Evolutionary conservation across 192 early-diverging fungal species (phyloP), one percentile per base, ranked within the genome.

Genomic region (Coemansia erecta): DNA sequence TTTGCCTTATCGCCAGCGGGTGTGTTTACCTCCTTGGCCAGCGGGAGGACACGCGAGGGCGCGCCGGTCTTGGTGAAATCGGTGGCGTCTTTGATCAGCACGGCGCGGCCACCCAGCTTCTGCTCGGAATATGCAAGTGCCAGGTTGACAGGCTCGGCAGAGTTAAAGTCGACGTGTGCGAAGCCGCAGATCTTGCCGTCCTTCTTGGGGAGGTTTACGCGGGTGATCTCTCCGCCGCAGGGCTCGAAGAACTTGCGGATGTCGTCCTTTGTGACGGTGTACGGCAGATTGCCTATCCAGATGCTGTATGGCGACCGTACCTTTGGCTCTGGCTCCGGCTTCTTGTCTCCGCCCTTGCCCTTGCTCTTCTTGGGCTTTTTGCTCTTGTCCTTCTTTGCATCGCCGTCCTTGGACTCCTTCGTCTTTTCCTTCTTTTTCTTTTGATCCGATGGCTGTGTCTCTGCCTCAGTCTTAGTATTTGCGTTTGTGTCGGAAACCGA

Each of bases 271-370:
- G 83, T 80, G 14, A 83, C 83, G 8, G 83, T 56, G 62, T 82
- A 90, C 2, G 85, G 75, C 21, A 90, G 70, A 63, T 90, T 90
- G 2, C 89, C 89, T 46, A 90, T 84, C 89, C 89, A 90, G 43
- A 89, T 77, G 37, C 85, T 68, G 28, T 63, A 85, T n/a, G 85
- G 77, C 37, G 85, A 85, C 40, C 77, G 82, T 49, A 72, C 63
- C 58, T 72, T 76, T 22, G 68, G 59, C 54, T 60, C 60, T 23
- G 65, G 56, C 48, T 56, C 56, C 18, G 64, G 65, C 23, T 72
- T 61, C 58, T 81, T 76, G 21, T 67, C 56, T 26, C 47, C 49
- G 68, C 56, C 48, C 77, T 73, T 24, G 52, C 42, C 8, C 68
- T 68, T 53, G 60, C 70, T 18, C 52, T 63, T 74, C 22, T 61